Evolutionary conservation across 352 stramenopile genomes (phyloP).

Genomic region (Pilasporangium apinafurcum): DNA sequence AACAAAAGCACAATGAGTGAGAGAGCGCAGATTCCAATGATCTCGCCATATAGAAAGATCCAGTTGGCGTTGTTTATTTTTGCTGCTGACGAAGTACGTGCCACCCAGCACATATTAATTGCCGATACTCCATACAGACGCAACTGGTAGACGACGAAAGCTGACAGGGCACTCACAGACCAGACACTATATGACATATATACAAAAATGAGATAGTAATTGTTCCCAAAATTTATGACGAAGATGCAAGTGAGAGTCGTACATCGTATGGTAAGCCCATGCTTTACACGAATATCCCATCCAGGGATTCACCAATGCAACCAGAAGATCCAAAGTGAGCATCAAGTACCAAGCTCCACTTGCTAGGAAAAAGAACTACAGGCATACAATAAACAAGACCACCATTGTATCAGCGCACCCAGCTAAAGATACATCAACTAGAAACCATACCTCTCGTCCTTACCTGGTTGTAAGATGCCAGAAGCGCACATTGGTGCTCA

Average conservation of each 20-base stretch:
- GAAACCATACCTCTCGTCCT: no score
- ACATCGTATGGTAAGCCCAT: slow-evolving; percentile 81
- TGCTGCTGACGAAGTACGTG: slow-evolving; percentile 30
- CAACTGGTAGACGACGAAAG: slow-evolving; percentile 56
- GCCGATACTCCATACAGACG: slow-evolving; percentile 55
- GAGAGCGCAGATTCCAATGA: slow-evolving; percentile 42
- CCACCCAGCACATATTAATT: slow-evolving; percentile 77
- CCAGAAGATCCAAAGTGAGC: slow-evolving; percentile 75
- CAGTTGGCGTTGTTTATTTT: slow-evolving; percentile 58
- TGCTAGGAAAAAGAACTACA: slow-evolving; percentile 69
- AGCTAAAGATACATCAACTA: no score
- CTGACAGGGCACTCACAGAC: slow-evolving; percentile 53
- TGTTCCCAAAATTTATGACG: no score
- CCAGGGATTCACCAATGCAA: slow-evolving; percentile 84
- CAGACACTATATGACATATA: slow-evolving; percentile 47
- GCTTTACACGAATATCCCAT: slow-evolving; percentile 86
- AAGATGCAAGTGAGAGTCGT: slow-evolving; percentile 4
- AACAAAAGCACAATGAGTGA: slow-evolving; percentile 75
- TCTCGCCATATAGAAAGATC: slow-evolving; percentile 50
- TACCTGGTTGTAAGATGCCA: slow-evolving; percentile 68
- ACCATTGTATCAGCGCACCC: background rate
- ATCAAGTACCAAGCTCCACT: slow-evolving; percentile 78
- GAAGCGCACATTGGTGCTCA: slow-evolving; percentile 33
- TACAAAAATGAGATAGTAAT: background rate
- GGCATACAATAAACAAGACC: background rate